Conservation (phyloP, 2,329 filamentous ascomycete species). For the Penicillium sp. region DNA sequence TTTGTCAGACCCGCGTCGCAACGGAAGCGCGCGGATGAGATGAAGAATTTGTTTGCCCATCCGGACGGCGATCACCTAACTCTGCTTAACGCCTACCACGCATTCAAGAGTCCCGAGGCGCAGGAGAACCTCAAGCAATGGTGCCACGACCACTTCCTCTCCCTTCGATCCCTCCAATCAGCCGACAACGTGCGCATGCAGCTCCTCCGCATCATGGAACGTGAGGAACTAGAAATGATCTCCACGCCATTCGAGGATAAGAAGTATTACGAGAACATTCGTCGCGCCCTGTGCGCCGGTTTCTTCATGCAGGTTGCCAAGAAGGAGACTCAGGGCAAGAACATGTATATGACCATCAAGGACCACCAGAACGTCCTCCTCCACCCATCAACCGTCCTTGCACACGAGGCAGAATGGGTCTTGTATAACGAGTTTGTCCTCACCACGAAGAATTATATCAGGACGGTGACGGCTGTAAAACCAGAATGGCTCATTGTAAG, state of each 20-base stretch:
- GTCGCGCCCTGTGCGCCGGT: slow-evolving; percentile 84
- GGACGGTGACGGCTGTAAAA: slow-evolving; percentile 87
- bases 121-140: slow-evolving; percentile 81
- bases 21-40: slow-evolving; percentile 91
- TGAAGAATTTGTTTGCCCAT: slow-evolving; percentile 94
- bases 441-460: slow-evolving; percentile 97
- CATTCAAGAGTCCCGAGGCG: slow-evolving; percentile 79
- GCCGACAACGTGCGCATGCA: slow-evolving; percentile 94
- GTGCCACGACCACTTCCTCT: slow-evolving; percentile 97
- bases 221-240: slow-evolving; percentile 80
- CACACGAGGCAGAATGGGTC: slow-evolving; percentile 92
- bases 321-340: slow-evolving; percentile 83
- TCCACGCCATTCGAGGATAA: slow-evolving; percentile 92
- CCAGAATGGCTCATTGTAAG: slow-evolving; percentile 92
- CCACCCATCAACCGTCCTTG: slow-evolving; percentile 89
- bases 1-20: slow-evolving; percentile 86
- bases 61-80: slow-evolving; percentile 94
- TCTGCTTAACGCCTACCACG: slow-evolving; percentile 96
- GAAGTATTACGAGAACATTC: slow-evolving; percentile 98
- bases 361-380: slow-evolving; percentile 92
- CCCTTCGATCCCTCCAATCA: slow-evolving; percentile 82
- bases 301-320: slow-evolving; percentile 99
- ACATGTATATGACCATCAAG: slow-evolving; percentile 89
- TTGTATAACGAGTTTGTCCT: slow-evolving; percentile 98
- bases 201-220: slow-evolving; percentile 96